These are phyloP conservation scores for Phytophthora palmivora DNA, from an alignment of 352 stramenopile species.

Conservation along the genomic window DNA sequence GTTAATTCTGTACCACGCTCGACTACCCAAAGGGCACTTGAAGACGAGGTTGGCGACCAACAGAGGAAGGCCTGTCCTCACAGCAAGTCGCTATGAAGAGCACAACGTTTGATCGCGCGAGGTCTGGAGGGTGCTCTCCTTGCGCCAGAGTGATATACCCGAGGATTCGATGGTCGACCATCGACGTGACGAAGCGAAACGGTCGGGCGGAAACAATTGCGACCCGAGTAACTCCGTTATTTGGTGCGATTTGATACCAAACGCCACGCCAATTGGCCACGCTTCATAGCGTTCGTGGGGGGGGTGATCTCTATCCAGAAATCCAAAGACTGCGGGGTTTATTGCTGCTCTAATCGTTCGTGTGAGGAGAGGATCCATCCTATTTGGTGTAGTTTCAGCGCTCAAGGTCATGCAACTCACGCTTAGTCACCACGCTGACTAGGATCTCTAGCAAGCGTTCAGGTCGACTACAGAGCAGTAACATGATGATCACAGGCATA, in stretches of 20 bases:
- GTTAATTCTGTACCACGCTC: conserved; percentile 15
- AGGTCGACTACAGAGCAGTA: not conserved
- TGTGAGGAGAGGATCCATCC: not conserved
- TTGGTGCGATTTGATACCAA: not conserved
- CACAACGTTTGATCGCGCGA: conserved; percentile 15
- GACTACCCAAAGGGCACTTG: conserved; percentile 37
- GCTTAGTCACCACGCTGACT: not conserved
- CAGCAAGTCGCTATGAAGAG: conserved; percentile 1
- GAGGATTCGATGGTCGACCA: conserved; percentile 12
- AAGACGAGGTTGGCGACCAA: conserved; percentile 24
- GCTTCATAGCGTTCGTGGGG: not conserved
- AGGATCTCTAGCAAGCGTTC: not conserved
- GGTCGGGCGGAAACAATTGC: not conserved
- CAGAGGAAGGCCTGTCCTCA: conserved; percentile 20
- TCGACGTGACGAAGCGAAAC: not conserved
- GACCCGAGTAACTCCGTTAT: not conserved
- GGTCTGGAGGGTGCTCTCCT: not conserved
- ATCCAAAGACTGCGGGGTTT: not conserved
- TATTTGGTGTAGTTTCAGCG: not conserved
- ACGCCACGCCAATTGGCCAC: not conserved
- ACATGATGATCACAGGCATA: not conserved
- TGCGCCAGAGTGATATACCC: conserved; percentile 4
- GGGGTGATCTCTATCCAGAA: not conserved
- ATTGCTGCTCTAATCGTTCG: not conserved
- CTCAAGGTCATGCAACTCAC: not conserved